phyloP scores from a whole-genome alignment of 441 rosid species.

The Flueggea neowawraea region DNA sequence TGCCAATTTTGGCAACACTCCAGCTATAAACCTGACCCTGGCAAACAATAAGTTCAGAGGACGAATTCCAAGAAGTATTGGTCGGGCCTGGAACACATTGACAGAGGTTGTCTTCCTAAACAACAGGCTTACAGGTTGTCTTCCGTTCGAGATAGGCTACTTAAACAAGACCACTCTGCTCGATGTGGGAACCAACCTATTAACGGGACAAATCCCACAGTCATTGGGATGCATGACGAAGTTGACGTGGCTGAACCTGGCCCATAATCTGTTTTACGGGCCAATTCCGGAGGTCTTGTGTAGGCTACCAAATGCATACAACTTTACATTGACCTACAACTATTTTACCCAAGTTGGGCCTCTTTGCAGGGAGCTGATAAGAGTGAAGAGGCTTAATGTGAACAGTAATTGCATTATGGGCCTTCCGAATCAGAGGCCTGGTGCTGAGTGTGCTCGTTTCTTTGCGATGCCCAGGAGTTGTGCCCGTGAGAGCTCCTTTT shows the following conservation, averaged over 20 bases:
- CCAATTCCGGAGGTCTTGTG: constrained; percentile 18
- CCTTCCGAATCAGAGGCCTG: constrained; percentile 11
- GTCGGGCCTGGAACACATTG: constrained; percentile 21
- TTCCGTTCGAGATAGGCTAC: constrained; percentile 40
- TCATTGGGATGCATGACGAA: constrained; percentile 39
- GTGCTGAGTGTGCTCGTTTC: too few species aligned
- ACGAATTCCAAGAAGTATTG: constrained; percentile 33
- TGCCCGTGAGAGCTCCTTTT: too few species aligned
- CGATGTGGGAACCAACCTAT: constrained; percentile 24
- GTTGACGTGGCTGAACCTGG: constrained; percentile 30
- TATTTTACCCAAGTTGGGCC: constrained; percentile 19
- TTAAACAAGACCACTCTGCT: constrained; percentile 27
- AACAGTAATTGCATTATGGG: constrained; percentile 15
- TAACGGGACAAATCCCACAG: constrained; percentile 37
- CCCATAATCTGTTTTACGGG: constrained; percentile 35
- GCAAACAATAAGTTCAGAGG: constrained; percentile 44
- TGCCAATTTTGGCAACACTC: constrained; percentile 29
- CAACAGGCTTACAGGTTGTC: constrained; percentile 36
- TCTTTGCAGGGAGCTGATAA: constrained; percentile 10
- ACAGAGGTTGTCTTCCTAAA: constrained; percentile 32
- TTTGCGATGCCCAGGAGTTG: too few species aligned
- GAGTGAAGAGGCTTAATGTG: constrained; percentile 8
- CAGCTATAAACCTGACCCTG: constrained; percentile 27
- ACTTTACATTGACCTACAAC: constrained; percentile 16
- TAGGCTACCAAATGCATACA: constrained; percentile 8